Evolutionary conservation across 139 green algal species (phyloP), one percentile per base, ranked within the genome.

Genomic region (Pleodorina starrii): DNA sequence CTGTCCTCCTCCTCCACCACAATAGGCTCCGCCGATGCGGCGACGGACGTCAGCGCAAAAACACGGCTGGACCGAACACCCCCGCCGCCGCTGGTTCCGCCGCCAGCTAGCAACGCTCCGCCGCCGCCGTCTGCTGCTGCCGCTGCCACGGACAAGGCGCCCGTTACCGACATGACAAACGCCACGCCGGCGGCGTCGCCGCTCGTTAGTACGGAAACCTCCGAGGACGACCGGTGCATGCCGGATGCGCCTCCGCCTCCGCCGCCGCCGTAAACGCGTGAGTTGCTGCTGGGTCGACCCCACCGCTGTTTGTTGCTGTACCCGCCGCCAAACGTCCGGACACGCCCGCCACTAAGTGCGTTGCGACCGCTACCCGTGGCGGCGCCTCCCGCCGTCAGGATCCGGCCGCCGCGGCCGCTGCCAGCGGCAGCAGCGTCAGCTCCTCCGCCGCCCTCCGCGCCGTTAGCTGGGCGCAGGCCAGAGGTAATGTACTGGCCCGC

Each of bases 1-100:
- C 68, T 76, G 32, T 84, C 48, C 76, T 69, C 74, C 74, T 83
- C 76, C 76, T 50, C 76, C 76, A 84, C 48, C 48, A 84, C 76
- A 21, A 82, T 11, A 27, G 44, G 9, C 43, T 63, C 74, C 29
- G 74, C 74, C 46, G 74, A 42, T 11, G 29, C 38, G 11, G 40
- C 72, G 7, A 2, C 38, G 12, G 72, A 40, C 25, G 38, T 5
- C 42, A 80, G 72, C 72, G 40, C 1, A 1, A 1, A 12, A 57
- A 35, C 40, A 7, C 72, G 29, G 3, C 40, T 59, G 23, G 74
- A 82, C 44, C 72, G 42, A 14, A 21, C 10, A 14, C 63, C 63
- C 9, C 17, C 38, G 17, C 16, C 72, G 72, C 42, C 72, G 5
- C 5, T 66, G 54, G 21, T 66, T 66, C 54, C 54, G 54, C 54